phyloP scores from a whole-genome alignment of 371 early-diverging fungal genomes.

The Catenaria anguillulae region DNA sequence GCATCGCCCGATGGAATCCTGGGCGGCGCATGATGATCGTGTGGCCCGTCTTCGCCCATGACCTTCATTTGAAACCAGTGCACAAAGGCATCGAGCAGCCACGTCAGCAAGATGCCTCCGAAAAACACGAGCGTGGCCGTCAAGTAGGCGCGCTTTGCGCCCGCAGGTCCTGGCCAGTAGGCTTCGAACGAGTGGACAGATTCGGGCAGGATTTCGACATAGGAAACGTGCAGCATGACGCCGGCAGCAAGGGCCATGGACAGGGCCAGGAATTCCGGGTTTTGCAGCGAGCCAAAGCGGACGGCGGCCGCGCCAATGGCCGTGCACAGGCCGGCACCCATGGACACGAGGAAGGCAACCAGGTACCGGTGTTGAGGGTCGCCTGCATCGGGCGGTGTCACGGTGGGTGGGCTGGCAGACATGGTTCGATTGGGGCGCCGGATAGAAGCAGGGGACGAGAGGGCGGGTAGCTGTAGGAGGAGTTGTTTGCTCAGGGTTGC shows the following conservation, averaged over 20 bases:
- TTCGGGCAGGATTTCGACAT: conserved; percentile 6
- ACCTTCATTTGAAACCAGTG: background rate
- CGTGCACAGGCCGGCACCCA: background rate
- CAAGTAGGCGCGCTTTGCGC: background rate
- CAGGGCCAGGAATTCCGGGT: background rate
- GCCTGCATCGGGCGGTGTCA: no score
- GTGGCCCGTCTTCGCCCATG: no score
- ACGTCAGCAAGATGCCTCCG: background rate
- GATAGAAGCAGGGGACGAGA: no score
- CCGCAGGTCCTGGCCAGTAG: background rate
- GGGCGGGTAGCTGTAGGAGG: no score
- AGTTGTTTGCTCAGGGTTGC: no score
- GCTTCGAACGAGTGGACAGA: background rate
- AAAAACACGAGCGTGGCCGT: conserved; percentile 3
- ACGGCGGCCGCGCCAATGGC: background rate
- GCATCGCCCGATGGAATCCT: no score
- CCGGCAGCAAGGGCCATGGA: conserved; percentile 9
- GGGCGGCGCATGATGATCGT: no score
- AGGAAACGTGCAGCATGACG: conserved; percentile 10
- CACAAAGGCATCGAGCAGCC: background rate
- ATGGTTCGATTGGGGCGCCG: no score
- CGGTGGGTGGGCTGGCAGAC: no score
- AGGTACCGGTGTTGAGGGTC: background rate
- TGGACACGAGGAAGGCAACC: background rate
- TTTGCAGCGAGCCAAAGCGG: background rate